Evolutionary conservation across 441 rosid species (phyloP), one percentile per base, ranked within the genome.

Genomic region (Adansonia gregorii): DNA sequence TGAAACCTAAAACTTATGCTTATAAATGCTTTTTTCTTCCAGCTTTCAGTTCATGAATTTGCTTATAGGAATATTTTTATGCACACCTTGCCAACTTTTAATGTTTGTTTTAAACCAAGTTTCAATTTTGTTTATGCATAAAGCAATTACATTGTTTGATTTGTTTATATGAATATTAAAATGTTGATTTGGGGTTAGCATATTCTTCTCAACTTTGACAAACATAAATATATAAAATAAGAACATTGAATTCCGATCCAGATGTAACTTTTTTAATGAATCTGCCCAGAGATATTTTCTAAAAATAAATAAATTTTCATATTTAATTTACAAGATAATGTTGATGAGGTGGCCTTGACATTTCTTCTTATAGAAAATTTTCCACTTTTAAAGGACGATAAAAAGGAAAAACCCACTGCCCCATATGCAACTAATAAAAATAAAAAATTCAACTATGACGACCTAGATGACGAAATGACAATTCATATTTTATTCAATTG

Each of bases 391-490:
- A 52, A 52, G 5, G 14, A 56, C 6, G 19, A 56, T 56, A 8
- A 12, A 8, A 61, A 14, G 0, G 19, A 65, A 17, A 46, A 49
- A 0, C 19, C 52, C 24, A 27, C 19, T 63, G 45, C 59, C 67
- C 69, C 45, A 14, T 74, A 15, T 46, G 69, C 68, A 20, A 60
- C 68, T 19, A 12, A 20, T 43, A 12, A 39, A 39, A 39, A 39
- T 63, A 74, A 60, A 77, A 71, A 22, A 20, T n/a, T 43, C 14
- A 10, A 3, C 22, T n/a, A 14, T 86, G 90, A 87, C 90, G 88
- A 73, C 74, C 81, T 24, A 60, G 78, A 80, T 87, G 90, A 87
- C 90, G 88, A 78, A 82, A 77, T 66, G 9, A 51, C 14, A 63
- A 27, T 60, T 1, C 43, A 15, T 73, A 75, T 73, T 84, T 51